Base-by-base conservation (phyloP, 306 rosid species). In the Lathyrus sativus region DNA sequence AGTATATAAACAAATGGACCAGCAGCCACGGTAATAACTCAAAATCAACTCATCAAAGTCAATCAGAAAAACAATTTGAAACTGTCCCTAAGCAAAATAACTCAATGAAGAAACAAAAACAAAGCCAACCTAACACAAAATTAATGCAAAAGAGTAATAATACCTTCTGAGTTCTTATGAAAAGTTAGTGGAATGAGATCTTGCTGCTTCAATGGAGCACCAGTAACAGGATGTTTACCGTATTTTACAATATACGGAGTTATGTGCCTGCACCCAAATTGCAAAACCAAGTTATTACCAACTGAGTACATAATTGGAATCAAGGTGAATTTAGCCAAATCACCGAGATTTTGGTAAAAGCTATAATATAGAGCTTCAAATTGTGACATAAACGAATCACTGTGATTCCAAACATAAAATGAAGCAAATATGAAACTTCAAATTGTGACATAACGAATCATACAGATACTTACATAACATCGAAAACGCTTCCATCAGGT, bases 101-200 rank as follows among this genome's bases (percentile, higher is more conserved):
- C 22, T 45, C 65, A 43, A 24, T 39, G 60, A 46, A 60, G 22
- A 19, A 58, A 64, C 6, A 8, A 26, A 66, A 24, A 14, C 6
- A 39, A 58, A 18, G 3, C 24, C 17, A 38, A 68, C 11, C 12
- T 3, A 38, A 35, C 44, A 35, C 73, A 44, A 12, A 57, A 39
- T 4, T 46, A 14, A 18, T 35, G 39, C 8, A 17, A 14, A 55
- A n/a, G 29, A 57, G 49, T 6, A 73, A 74, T 11, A 71, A 31
- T 35, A 93, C 96, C 99, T 74, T 93, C 97, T 9, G 89, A 70
- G 70, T 93, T 93, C 82, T 90, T 93, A 90, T 93, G 99, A 78
- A 93, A 90, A 44, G 65, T 93, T 5, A 93, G 79, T 41, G 90
- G 90, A 64, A 90, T 88, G 72, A 93, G 90, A 74, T 90, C 91